Conservation (phyloP, 2,329 filamentous ascomycete species). For the Xylariales sp. region DNA sequence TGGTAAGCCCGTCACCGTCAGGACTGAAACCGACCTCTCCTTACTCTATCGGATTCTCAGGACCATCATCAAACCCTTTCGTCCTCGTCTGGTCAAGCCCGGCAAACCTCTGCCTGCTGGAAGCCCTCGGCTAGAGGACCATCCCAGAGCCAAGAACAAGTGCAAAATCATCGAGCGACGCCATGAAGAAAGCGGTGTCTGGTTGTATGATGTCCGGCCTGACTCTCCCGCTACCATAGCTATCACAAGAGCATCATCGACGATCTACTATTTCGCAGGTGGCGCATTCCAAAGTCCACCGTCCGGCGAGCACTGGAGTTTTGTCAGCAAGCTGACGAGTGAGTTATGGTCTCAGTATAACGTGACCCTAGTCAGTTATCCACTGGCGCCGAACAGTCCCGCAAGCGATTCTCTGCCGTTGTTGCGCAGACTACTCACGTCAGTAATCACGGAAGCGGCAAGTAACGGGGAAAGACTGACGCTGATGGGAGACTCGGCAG, state of each 20-base stretch:
- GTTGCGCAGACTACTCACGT: conserved; percentile 39
- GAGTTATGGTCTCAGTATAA: conserved; percentile 31
- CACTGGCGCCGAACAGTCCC: conserved; percentile 48
- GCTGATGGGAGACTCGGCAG: conserved; percentile 51
- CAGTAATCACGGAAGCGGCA: conserved; percentile 33
- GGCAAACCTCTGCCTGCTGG: conserved; percentile 12
- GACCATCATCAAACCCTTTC: conserved; percentile 13
- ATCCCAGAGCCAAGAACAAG: conserved; percentile 6
- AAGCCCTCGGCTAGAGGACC: conserved; percentile 12
- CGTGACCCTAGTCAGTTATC: conserved; percentile 46
- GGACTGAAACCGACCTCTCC: conserved; percentile 15
- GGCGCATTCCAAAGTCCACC: conserved; percentile 52
- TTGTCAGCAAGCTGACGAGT: conserved; percentile 40
- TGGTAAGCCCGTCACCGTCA: conserved; percentile 7
- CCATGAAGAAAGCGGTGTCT: conserved; percentile 9
- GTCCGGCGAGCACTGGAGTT: conserved; percentile 45
- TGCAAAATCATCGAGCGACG: conserved; percentile 13
- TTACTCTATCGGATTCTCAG: conserved; percentile 14
- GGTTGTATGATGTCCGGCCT: conserved; percentile 15
- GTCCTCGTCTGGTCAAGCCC: conserved; percentile 14
- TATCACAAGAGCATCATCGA: conserved; percentile 16
- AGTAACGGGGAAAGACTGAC: conserved; percentile 36
- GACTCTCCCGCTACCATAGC: not conserved
- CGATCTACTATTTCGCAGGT: conserved; percentile 50
- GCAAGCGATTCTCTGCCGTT: conserved; percentile 43